A percentile compares a stretch with the other conserved stretches of the same genome.
phyloP scores from a whole-genome alignment of 306 rosid species.

The Fragaria vesca region DNA sequence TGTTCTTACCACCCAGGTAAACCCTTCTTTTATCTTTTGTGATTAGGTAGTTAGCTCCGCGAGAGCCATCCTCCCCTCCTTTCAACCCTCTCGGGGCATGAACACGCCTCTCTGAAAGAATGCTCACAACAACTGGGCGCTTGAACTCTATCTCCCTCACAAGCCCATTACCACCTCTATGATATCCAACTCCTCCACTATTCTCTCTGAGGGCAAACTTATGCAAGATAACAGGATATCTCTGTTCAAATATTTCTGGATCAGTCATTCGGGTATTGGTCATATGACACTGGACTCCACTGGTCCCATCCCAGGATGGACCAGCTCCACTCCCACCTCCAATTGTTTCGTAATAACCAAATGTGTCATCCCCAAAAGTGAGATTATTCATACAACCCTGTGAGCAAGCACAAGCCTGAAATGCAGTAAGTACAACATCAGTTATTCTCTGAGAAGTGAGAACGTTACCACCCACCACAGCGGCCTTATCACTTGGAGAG shows the following conservation, averaged over 20 bases:
- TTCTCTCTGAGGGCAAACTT: slow-evolving; percentile 69
- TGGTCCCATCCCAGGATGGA: slow-evolving; percentile 88
- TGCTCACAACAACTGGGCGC: slow-evolving; percentile 65
- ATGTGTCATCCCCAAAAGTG: slow-evolving; percentile 88
- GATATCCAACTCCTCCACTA: slow-evolving; percentile 81
- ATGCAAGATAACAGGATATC: slow-evolving; percentile 81
- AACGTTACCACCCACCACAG: slow-evolving; percentile 92
- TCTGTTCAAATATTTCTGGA: slow-evolving; percentile 89
- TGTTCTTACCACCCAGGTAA: slow-evolving; percentile 85
- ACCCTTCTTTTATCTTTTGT: slow-evolving; percentile 64
- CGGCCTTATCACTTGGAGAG: slow-evolving; percentile 86
- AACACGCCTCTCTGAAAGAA: slow-evolving; percentile 92
- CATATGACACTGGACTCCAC: slow-evolving; percentile 95
- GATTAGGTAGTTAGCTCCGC: slow-evolving; percentile 73
- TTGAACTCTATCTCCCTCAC: slow-evolving; percentile 85
- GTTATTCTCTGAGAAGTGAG: slow-evolving; percentile 95
- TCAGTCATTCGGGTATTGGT: slow-evolving; percentile 96
- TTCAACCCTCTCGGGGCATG: slow-evolving; percentile 85
- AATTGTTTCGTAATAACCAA: slow-evolving; percentile 94
- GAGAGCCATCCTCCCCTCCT: slow-evolving; percentile 76
- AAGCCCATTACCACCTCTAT: slow-evolving; percentile 84
- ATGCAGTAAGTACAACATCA: slow-evolving; percentile 84
- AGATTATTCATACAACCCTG: slow-evolving; percentile 99
- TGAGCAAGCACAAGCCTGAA: slow-evolving; percentile 95
- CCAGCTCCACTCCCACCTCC: slow-evolving; percentile 99